Conservation (phyloP, 2,329 filamentous ascomycete genomes). For the Pseudogymnoascus sp. region DNA sequence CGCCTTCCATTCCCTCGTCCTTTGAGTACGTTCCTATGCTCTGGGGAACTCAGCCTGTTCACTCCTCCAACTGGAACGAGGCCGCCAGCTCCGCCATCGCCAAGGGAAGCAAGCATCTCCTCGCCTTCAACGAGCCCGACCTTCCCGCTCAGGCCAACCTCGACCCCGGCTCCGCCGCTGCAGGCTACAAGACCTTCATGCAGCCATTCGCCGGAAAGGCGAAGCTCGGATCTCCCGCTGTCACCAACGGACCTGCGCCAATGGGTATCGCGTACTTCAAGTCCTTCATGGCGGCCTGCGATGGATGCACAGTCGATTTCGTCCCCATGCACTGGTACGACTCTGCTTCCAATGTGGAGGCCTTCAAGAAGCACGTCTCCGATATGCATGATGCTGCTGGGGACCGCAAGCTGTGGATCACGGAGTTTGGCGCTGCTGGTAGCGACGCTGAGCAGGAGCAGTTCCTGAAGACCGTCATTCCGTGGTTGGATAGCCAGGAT, state of each 20-base stretch:
- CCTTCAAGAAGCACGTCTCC: slow-evolving; percentile 37
- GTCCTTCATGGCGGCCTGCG: slow-evolving; percentile 35
- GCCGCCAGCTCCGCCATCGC: slow-evolving; percentile 45
- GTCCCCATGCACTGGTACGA: slow-evolving; percentile 42
- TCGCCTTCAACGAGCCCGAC: slow-evolving; percentile 69
- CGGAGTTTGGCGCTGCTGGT: slow-evolving; percentile 35
- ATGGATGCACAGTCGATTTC: slow-evolving; percentile 36
- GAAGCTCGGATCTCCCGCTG: slow-evolving; percentile 38
- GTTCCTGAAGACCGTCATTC: slow-evolving; percentile 37
- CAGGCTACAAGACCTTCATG: slow-evolving; percentile 35
- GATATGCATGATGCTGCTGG: slow-evolving; percentile 13
- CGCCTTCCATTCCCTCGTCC: slow-evolving; percentile 33
- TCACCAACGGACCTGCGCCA: slow-evolving; percentile 36
- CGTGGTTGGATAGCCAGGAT: slow-evolving; percentile 34
- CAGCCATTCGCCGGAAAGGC: slow-evolving; percentile 36
- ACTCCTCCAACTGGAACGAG: slow-evolving; percentile 41
- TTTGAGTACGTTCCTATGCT: slow-evolving; percentile 60
- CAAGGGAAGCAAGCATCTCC: slow-evolving; percentile 46
- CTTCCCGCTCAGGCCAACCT: slow-evolving; percentile 48
- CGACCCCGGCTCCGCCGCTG: slow-evolving; percentile 28
- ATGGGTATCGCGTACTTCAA: slow-evolving; percentile 38
- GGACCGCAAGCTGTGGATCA: slow-evolving; percentile 32
- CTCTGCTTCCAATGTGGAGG: slow-evolving; percentile 27
- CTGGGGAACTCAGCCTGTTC: slow-evolving; percentile 42
- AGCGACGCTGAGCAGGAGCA: slow-evolving; percentile 24